Base-by-base conservation (phyloP, 257 asterid species). In the Capsicum baccatum region DNA sequence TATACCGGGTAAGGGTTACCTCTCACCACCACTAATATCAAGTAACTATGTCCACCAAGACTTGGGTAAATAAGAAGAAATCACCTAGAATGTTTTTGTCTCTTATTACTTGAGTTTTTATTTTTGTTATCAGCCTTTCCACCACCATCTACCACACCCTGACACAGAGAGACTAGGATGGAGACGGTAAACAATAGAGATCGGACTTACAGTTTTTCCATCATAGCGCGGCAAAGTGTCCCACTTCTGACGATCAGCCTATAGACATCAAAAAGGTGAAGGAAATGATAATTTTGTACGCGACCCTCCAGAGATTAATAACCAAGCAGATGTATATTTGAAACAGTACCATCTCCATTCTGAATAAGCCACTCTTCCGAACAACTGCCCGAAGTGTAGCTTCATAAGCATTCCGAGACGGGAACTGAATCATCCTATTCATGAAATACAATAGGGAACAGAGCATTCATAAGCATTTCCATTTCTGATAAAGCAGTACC, bases 141-240 rank as follows among this genome's bases (percentile, higher is more conserved):
- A 50, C 47, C 81, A 21, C 81, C 62, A 74, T 76, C 48, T 13
- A 52, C 19, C 80, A 76, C 26, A 76, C 47, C 12, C 59, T 19
- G 19, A 19, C 60, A 6, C 13, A 11, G 56, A 62, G 80, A 48
- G 60, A 37, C 21, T 48, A 87, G 60, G n/a, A 19, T 68, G 59
- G 79, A 71, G 50, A 52, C 81, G 60, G 6, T 26, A 59, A 83
- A 86, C 59, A 37, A 17, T 78, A 74, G 33, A 79, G 35, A 79
- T 56, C 84, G 79, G 82, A 86, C 97, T 92, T 91, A 96, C 99
- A 84, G 93, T 84, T 92, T 94, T 96, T 83, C 98, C 99, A 83
- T 91, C 94, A 84, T 86, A 92, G 39, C 93, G 87, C 84, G 85
- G 69, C 79, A 85, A 17, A 12, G 76, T 9, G 85, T 93, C 96